Conservation (phyloP, 345 rosid species). For the Mallotus nudiflorus region DNA sequence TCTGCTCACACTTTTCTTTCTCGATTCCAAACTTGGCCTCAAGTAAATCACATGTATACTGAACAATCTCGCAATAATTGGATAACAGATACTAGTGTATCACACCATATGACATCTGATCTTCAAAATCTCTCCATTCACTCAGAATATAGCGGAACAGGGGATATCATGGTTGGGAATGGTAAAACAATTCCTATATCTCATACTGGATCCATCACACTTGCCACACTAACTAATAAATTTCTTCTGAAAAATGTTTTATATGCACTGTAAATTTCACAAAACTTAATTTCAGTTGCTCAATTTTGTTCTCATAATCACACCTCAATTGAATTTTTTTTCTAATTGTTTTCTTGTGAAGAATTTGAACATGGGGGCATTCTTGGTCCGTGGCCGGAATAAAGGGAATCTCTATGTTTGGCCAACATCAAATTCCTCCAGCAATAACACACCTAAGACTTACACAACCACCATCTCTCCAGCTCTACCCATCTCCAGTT, state of each 20-base stretch:
- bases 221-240: not conserved
- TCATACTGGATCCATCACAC: not conserved
- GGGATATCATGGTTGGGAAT: not conserved
- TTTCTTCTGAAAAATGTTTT: not conserved
- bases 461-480: not conserved
- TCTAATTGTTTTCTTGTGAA: not conserved
- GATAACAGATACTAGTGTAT: not conserved
- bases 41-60: not conserved
- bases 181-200: not conserved
- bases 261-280: not conserved
- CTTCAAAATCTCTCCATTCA: not conserved
- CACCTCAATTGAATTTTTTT: not conserved
- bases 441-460: not conserved
- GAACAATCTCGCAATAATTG: not conserved
- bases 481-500: no score
- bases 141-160: not conserved
- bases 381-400: not conserved
- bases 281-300: not conserved
- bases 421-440: no score
- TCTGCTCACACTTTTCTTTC: not conserved
- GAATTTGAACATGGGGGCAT: not conserved
- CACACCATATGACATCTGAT: not conserved
- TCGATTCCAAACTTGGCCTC: not conserved
- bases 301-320: not conserved
- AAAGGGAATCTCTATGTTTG: not conserved